These are phyloP conservation scores for Colletotrichum ledebouriae DNA, from an alignment of 2,329 filamentous ascomycete species.

Conservation along the genomic window DNA sequence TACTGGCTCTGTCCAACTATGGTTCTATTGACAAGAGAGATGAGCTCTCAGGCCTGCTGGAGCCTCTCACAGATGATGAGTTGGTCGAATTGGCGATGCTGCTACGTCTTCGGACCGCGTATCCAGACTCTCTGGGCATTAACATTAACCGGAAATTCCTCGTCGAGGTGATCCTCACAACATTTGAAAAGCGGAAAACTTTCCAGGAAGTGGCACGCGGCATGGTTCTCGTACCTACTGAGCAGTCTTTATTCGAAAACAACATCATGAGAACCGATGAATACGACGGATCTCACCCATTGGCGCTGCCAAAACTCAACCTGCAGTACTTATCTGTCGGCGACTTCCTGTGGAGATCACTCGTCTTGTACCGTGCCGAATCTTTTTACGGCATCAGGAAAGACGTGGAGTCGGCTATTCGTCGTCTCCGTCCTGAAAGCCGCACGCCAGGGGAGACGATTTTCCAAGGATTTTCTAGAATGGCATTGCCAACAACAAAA, in stretches of 20 bases:
- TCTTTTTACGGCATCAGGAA: constrained; percentile 94
- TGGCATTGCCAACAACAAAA: constrained; percentile 89
- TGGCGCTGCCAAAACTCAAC: constrained; percentile 94
- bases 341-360: constrained; percentile 96
- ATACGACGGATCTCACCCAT: constrained; percentile 87
- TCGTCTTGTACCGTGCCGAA: constrained; percentile 89
- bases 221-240: constrained; percentile 86
- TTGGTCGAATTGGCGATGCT: constrained; percentile 75
- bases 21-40: constrained; percentile 84
- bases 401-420: constrained; percentile 86
- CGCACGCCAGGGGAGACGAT: constrained; percentile 74
- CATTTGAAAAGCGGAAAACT: constrained; percentile 81
- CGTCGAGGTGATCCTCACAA: constrained; percentile 79
- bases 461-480: constrained; percentile 89
- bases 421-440: constrained; percentile 79
- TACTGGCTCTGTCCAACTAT: constrained; percentile 93
- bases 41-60: constrained; percentile 83
- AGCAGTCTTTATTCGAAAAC: constrained; percentile 82
- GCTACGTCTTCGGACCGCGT: constrained; percentile 85
- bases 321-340: constrained; percentile 94
- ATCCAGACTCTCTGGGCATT: constrained; percentile 79
- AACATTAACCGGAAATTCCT: constrained; percentile 73
- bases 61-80: constrained; percentile 80
- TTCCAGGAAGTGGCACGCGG: constrained; percentile 84
- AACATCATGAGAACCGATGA: constrained; percentile 84